Conservation (phyloP, 805 yeast species). For the Candida berthetii region DNA sequence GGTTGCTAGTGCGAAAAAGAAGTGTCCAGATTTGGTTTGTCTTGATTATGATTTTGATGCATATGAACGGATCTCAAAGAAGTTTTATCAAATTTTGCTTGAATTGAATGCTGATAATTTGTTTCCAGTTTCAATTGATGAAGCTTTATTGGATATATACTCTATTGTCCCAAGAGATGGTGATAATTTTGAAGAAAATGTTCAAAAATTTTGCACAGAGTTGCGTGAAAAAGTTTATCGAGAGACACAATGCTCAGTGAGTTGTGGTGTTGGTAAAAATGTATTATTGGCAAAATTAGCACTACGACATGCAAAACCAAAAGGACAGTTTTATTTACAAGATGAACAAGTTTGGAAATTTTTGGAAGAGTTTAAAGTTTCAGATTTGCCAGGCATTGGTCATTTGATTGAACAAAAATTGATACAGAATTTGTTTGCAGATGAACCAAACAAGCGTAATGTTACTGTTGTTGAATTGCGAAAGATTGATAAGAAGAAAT, state of each 20-base stretch:
- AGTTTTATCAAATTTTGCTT: constrained; percentile 56
- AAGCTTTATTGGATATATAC: constrained; percentile 71
- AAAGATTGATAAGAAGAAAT: constrained; percentile 22
- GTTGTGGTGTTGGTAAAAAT: constrained; percentile 74
- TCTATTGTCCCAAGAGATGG: constrained; percentile 16
- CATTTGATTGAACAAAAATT: constrained; percentile 42
- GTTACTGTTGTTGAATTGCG: constrained; percentile 30
- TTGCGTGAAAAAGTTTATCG: constrained; percentile 32
- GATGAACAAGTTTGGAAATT: constrained; percentile 28
- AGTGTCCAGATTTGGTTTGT: constrained; percentile 61
- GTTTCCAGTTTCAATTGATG: constrained; percentile 88
- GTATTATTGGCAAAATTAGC: constrained; percentile 76
- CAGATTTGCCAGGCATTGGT: constrained; percentile 62
- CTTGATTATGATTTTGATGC: constrained; percentile 70
- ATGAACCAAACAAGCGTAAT: neutral
- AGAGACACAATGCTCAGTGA: constrained; percentile 58
- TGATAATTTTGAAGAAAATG: constrained; percentile 17
- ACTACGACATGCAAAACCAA: constrained; percentile 71
- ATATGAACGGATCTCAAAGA: constrained; percentile 60
- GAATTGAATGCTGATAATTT: constrained; percentile 27
- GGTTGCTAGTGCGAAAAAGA: constrained; percentile 55
- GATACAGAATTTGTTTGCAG: constrained; percentile 20
- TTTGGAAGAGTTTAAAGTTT: constrained; percentile 19
- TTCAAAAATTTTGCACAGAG: constrained; percentile 18
- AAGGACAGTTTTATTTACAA: constrained; percentile 45